Evolutionary conservation across 257 asterid species (phyloP).

Genomic region (Scutellaria minor): DNA sequence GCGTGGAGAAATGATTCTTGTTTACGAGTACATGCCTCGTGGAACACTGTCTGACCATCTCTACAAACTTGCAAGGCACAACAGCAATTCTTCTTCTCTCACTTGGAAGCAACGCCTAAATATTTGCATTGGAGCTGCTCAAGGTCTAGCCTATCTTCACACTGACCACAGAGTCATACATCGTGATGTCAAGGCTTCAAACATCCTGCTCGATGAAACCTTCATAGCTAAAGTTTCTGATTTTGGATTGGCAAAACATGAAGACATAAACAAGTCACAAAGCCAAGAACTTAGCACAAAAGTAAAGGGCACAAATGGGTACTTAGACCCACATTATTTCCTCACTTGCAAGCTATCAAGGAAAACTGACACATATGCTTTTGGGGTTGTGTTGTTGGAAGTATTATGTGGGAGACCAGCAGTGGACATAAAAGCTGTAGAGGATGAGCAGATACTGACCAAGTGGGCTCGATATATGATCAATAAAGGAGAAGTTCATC

Average conservation of each 20-base stretch:
- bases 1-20: constrained; percentile 26
- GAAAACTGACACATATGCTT: constrained; percentile 24
- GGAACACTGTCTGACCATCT: constrained; percentile 33
- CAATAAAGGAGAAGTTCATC: constrained; percentile 47
- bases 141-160: constrained; percentile 24
- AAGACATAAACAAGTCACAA: constrained; percentile 18
- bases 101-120: constrained; percentile 21
- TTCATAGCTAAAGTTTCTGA: constrained; percentile 22
- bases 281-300: constrained; percentile 20
- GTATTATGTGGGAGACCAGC: constrained; percentile 64
- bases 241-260: constrained; percentile 27
- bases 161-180: constrained; percentile 25
- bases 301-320: constrained; percentile 23
- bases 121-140: constrained; percentile 25
- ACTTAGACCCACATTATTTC: constrained; percentile 18
- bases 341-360: not conserved
- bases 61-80: constrained; percentile 3
- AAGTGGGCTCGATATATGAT: constrained; percentile 53
- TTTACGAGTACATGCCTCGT: constrained; percentile 22
- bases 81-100: not conserved
- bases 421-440: constrained; percentile 36
- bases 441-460: constrained; percentile 45
- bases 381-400: constrained; percentile 55
- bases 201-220: constrained; percentile 16
- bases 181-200: constrained; percentile 24